Base-by-base conservation (phyloP, 1,284 basidiomycete species). In the Cerrena zonata region DNA sequence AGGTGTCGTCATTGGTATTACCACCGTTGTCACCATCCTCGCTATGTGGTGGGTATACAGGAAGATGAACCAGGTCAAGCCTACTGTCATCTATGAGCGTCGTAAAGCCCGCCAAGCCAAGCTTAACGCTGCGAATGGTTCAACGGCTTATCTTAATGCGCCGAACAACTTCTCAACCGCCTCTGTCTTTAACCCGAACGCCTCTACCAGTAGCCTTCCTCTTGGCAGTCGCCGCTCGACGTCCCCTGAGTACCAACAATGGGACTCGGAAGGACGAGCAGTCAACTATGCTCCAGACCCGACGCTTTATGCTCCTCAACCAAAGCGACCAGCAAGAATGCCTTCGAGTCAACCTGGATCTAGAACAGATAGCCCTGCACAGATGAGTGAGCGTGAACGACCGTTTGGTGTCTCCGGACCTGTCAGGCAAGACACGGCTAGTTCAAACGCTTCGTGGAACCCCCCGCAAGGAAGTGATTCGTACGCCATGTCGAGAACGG, bases 11-110 rank as follows among this genome's bases (percentile, higher is more conserved):
- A 68, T 89, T 26, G 79, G 61, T 2, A 49, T 84, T 30, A 89
- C 87, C 0, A 65, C 81, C 45, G 38, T 91, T 22, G 78, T 95
- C 55, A 95, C 93, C 0, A 56, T 90, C 43, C 65, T 72, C 37
- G 88, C 91, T 0, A 86, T 89, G 69, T 93, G 89, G 84, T 95
- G 88, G 65, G 88, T 95, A 59, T 82, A 81, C 59, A 71, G 67
- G 48, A 67, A 84, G 67, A 91, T 95, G 82, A 80, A 85, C 61
- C 73, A 79, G 58, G 85, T 81, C 23, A 87, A 91, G 58, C 80
- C 86, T 0, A 64, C 70, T 1, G 81, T 95, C 5, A 84, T 94
- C 61, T 82, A 89, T 50, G 78, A 78, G 36, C 75, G 85, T 42
- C 79, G 91, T 51, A 89, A 80, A 67, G 82, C 79, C 57, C 79